phyloP scores from a whole-genome alignment of 2,329 filamentous ascomycete genomes.

The Xylariales sp. region DNA sequence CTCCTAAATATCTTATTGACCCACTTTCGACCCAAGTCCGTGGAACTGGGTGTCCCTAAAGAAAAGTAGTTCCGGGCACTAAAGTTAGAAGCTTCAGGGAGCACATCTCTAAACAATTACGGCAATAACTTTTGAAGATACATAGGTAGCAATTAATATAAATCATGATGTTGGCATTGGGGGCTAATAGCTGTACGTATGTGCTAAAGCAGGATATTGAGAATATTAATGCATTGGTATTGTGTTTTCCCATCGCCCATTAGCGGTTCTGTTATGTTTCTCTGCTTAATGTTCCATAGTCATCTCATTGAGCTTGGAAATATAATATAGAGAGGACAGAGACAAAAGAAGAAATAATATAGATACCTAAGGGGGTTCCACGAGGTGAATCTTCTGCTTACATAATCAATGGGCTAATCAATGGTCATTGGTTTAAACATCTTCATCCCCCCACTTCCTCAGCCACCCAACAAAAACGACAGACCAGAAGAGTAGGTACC shows the following conservation, averaged over 20 bases:
- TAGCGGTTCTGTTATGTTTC: too few species aligned
- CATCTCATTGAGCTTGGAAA: not conserved
- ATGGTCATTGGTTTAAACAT: too few species aligned
- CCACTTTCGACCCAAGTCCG: conserved; percentile 31
- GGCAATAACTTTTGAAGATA: too few species aligned
- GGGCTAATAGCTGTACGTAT: not conserved
- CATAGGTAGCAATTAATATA: too few species aligned
- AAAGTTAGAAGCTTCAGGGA: conserved; percentile 28
- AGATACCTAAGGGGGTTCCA: too few species aligned
- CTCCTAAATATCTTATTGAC: not conserved
- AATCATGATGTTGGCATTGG: not conserved
- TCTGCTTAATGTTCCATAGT: too few species aligned
- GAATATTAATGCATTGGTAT: not conserved
- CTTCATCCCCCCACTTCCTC: too few species aligned
- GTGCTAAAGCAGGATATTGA: not conserved
- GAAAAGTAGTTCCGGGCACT: conserved; percentile 27
- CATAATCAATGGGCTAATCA: too few species aligned
- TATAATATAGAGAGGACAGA: not conserved
- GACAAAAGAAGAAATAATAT: too few species aligned
- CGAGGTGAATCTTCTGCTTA: too few species aligned
- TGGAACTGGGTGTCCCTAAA: conserved; percentile 33
- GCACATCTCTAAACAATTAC: not conserved
- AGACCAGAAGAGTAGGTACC: not conserved
- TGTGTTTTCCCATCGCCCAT: too few species aligned
- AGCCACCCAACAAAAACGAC: not conserved